Base-by-base conservation (phyloP, 1,284 basidiomycete species). In the Pseudozyma thailandica region DNA sequence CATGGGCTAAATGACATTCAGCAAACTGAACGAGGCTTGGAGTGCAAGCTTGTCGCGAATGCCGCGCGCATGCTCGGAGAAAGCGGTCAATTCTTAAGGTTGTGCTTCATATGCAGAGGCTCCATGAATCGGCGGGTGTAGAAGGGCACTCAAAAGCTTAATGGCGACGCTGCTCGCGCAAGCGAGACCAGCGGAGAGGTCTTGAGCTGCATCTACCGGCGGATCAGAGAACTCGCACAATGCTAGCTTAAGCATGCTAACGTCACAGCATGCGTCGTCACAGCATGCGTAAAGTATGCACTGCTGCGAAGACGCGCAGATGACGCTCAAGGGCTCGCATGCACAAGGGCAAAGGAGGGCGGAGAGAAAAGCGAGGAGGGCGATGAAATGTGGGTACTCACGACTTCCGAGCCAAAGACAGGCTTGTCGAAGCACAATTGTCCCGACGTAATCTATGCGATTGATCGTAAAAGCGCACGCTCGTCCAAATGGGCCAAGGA, bases 401-500 rank as follows among this genome's bases (percentile, higher is more conserved):
- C 58, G 35, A 54, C 51, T 54, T 54, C 28, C 58, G 58, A 54
- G 35, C 27, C 21, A 31, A 28, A 50, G 46, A 12, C 28, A 37
- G 33, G 23, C 38, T 18, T 41, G 44, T 12, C 38, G 28, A 51
- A 31, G 39, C 4, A 50, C 18, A 13, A 33, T 6, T 31, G 39
- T 35, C 38, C 27, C 41, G 38, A 21, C 21, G 21, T 16, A 39
- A 44, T 27, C 37, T 27, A 28, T 1, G 39, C 8, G 28, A 50
- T 26, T 21, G 37, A 50, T 50, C 51, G 58, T 61, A 61, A 61
- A 61, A 46, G 51, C 58, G 58, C 58, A 61, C 39, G n/a, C n/a
- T n/a, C n/a, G 39, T 41, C 39, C 39, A 41, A 41, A 23, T 21
- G 47, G 18, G 30, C 25, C 7, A 21, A 18, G 23, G 25, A 25